Conservation (phyloP, 2,329 filamentous ascomycete species). For the Colletotrichum lupini region DNA sequence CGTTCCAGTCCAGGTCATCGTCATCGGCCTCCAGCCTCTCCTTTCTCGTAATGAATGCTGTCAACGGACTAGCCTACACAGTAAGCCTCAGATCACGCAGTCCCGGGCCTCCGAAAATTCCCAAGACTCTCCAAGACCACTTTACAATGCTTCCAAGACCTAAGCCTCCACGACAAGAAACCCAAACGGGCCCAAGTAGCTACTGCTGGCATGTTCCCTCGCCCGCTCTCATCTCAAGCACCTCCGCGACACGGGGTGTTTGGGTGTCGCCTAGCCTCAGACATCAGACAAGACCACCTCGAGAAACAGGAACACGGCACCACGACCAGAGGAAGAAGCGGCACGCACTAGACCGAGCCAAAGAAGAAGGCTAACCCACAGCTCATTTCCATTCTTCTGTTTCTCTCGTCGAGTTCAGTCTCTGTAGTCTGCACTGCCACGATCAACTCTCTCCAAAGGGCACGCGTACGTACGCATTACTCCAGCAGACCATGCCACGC, state of each 20-base stretch:
- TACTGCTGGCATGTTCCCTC: slow-evolving; percentile 12
- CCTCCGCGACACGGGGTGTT: slow-evolving; percentile 28
- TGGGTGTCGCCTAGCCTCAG: slow-evolving; percentile 10
- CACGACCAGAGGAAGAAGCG: neutral
- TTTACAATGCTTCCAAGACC: slow-evolving; percentile 13
- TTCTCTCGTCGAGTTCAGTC: slow-evolving; percentile 11
- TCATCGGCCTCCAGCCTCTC: slow-evolving; percentile 26
- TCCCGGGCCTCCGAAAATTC: slow-evolving; percentile 9
- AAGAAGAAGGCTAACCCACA: slow-evolving; percentile 4
- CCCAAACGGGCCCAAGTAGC: neutral
- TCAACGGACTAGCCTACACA: neutral
- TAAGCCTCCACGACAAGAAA: neutral
- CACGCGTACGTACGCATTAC: slow-evolving; percentile 24
- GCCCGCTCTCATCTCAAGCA: slow-evolving; percentile 7
- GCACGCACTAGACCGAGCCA: neutral
- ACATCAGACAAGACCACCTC: slow-evolving; percentile 10
- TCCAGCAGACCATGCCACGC: slow-evolving; percentile 10
- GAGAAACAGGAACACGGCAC: neutral
- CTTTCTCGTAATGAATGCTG: neutral
- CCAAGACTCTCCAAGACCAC: slow-evolving; percentile 23
- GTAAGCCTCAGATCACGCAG: neutral
- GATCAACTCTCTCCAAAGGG: neutral
- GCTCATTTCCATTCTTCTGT: slow-evolving; percentile 12
- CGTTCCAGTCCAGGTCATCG: neutral
- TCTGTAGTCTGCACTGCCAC: slow-evolving; percentile 32